Evolutionary conservation across 768 basidiomycete genomes (phyloP), one percentile per base, ranked within the genome.

Genomic region (Lactarius quietus): DNA sequence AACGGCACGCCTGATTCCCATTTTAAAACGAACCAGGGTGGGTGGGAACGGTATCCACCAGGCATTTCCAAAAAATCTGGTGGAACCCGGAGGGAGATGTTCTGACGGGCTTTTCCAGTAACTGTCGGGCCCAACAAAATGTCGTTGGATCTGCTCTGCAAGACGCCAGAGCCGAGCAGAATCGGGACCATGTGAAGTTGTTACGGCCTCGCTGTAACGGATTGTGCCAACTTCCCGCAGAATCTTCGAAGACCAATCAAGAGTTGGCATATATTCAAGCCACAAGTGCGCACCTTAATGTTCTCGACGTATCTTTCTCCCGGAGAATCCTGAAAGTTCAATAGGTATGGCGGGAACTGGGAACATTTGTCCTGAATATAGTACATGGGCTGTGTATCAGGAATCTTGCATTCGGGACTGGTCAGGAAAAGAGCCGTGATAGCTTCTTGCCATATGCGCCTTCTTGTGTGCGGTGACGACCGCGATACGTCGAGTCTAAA

Each of bases 11-110:
- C 38, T 18, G 33, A 65, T 61, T n/a, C 51, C 17, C 59, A 31
- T 59, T 39, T 45, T 9, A 12, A 33, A 29, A 78, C 80, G 60
- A 68, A 86, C 87, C 61, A 89, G 76, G 0, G 86, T 84, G 0
- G 89, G 88, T 0, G 90, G 90, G 70, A 93, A 92, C 3, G 90
- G 89, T 33, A 90, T 81, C 82, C 87, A 86, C 86, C 89, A 91
- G 10, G 88, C 84, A 66, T 89, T 88, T 10, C 90, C 90, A 72
- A 91, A 93, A 72, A 77, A 84, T 51, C 79, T 81, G 3, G 77
- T 78, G 61, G 82, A 78, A 0, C 78, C 76, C 0, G 77, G 74
- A 5, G 70, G 68, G 4, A 71, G 57, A 4, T 68, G 63, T 3
- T 73, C 71, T 3, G 70, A 70, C 14, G 79, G 75, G 57, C 75